These are phyloP conservation scores for Fusarium compactum DNA, from an alignment of 2,329 filamentous ascomycete species.

Conservation along the genomic window DNA sequence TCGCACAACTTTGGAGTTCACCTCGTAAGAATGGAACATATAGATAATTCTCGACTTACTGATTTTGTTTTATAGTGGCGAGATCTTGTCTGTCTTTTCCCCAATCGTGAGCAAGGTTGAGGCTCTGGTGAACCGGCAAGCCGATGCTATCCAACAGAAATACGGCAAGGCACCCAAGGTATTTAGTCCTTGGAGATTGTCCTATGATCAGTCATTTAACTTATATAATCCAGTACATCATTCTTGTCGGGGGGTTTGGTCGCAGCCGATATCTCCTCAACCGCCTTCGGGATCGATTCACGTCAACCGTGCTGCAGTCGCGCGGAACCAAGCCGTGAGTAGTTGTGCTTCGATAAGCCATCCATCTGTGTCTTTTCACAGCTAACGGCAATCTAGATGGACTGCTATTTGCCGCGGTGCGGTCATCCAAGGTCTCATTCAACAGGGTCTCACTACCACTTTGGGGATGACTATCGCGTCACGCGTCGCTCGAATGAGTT, in stretches of 20 bases:
- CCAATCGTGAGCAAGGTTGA: constrained; percentile 40
- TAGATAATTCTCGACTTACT: no score
- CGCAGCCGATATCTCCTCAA: constrained; percentile 48
- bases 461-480: constrained; percentile 31
- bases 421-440: constrained; percentile 43
- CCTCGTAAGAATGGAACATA: background rate
- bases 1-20: constrained; percentile 10
- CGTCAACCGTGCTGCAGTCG: constrained; percentile 47
- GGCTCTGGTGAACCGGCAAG: constrained; percentile 46
- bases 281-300: constrained; percentile 30
- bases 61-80: background rate
- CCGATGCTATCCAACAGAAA: constrained; percentile 32
- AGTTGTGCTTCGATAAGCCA: no score
- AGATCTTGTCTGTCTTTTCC: constrained; percentile 45
- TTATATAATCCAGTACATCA: constrained; percentile 35
- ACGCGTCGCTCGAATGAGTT: constrained; percentile 49
- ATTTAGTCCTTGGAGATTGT: no score
- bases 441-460: background rate
- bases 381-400: no score
- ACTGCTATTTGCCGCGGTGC: constrained; percentile 50
- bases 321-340: constrained; percentile 50
- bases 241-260: constrained; percentile 57
- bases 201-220: no score
- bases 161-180: constrained; percentile 40
- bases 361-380: no score